Base-by-base conservation (phyloP, 1,284 basidiomycete genomes). In the Gomphus sp. region DNA sequence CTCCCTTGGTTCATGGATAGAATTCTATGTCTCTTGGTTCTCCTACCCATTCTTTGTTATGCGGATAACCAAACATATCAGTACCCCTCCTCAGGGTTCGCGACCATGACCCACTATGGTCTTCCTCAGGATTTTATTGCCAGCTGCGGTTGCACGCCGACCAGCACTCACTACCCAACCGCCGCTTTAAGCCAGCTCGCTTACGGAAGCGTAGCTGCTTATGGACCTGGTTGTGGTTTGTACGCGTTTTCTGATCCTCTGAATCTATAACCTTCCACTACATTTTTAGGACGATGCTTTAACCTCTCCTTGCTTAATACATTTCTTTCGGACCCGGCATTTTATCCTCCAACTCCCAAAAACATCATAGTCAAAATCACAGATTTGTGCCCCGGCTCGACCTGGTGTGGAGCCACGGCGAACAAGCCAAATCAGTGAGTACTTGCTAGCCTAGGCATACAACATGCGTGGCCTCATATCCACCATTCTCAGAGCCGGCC, bases 181-280 rank as follows among this genome's bases (percentile, higher is more conserved):
- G 87, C 83, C 18, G 89, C 89, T 8, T 70, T 91, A 63, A 87
- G 76, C 60, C 83, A 89, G 65, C 82, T 85, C 76, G 88, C 88
- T 2, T 91, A 79, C 64, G 89, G 88, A 0, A 87, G 84, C 66
- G 84, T 80, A 62, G 76, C 72, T n/a, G 77, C 79, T n/a, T 90
- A 82, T 66, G 87, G 87, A 5, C 82, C 86, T 44, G 78, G 77
- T 3, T 90, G 88, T 65, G 88, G 58, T 59, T 28, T 9, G 52
- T 52, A 18, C n/a, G 18, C 2, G 9, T 9, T 31, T 47, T 28
- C 14, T 50, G 12, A 50, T 25, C 9, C 28, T 34, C 12, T n/a
- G n/a, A 16, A 9, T 22, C 10, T 2, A 45, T 18, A 14, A 50
- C 28, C 16, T 33, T 31, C 49, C 10, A 33, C 2, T 16, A 28